Conservation (phyloP, 192 early-diverging fungal genomes). For the Coemansia guatemalensis region DNA sequence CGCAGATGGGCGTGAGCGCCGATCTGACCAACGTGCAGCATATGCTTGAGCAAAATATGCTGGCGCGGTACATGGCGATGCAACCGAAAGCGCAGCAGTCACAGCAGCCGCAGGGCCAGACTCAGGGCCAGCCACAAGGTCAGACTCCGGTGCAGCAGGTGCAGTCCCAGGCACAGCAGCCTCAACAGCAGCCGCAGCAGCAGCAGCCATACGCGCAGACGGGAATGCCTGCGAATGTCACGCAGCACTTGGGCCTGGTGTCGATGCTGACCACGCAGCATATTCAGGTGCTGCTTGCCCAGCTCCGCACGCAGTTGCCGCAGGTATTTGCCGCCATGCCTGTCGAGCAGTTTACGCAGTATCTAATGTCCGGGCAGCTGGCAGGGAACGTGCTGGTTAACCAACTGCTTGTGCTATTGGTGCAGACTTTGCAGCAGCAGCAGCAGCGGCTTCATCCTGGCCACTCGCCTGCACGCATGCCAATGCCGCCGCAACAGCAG, state of each 20-base stretch:
- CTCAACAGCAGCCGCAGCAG: slow-evolving; percentile 13
- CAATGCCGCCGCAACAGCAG: slow-evolving; percentile 2
- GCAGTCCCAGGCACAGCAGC: slow-evolving; percentile 12
- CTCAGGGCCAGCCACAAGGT: not conserved
- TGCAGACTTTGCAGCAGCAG: slow-evolving; percentile 17
- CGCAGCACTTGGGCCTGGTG: slow-evolving; percentile 32
- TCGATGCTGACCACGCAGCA: slow-evolving; percentile 20
- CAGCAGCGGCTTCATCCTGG: not conserved
- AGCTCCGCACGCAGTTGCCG: slow-evolving; percentile 21
- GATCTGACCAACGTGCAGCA: slow-evolving; percentile 12
- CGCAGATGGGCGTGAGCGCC: slow-evolving; percentile 6
- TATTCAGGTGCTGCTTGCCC: slow-evolving; percentile 21
- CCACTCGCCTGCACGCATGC: not conserved
- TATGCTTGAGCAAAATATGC: slow-evolving; percentile 18
- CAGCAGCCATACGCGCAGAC: not conserved
- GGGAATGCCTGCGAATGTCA: slow-evolving; percentile 4
- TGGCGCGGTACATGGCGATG: slow-evolving; percentile 12
- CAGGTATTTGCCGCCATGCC: slow-evolving; percentile 27
- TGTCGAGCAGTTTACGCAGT: slow-evolving; percentile 27
- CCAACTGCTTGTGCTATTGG: slow-evolving; percentile 12
- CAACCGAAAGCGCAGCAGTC: slow-evolving; percentile 6
- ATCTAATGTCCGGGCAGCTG: slow-evolving; percentile 21
- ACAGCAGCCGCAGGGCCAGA: slow-evolving; percentile 10
- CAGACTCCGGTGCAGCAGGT: slow-evolving; percentile 1
- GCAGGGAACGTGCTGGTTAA: slow-evolving; percentile 21